A percentile compares a stretch with the other conserved stretches of the same genome.
Evolutionary conservation across 2,329 filamentous ascomycete genomes (phyloP).

Genomic region (Arthroderma sp.): DNA sequence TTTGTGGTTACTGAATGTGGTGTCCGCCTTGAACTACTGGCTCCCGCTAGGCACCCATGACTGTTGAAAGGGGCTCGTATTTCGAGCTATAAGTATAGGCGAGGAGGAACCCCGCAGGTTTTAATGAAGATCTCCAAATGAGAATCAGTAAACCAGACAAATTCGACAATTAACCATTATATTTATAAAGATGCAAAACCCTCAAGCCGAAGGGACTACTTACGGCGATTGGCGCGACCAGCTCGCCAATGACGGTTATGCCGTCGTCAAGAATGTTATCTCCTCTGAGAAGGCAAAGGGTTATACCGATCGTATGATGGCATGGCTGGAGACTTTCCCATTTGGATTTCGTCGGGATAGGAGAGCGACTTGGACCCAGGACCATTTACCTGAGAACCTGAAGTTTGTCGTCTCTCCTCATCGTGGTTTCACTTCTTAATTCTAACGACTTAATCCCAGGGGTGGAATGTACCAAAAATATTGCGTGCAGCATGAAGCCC

Average conservation of each 20-base stretch:
- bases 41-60: too few relatives aligned
- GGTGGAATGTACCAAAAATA: background rate
- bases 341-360: conserved; percentile 23
- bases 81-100: too few relatives aligned
- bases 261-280: conserved; percentile 26
- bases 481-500: background rate
- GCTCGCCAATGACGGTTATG: conserved; percentile 25
- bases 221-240: conserved; percentile 26
- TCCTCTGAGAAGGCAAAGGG: conserved; percentile 21
- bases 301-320: conserved; percentile 23
- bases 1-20: too few relatives aligned
- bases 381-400: conserved; percentile 26
- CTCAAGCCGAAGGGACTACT: too few relatives aligned
- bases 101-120: too few relatives aligned
- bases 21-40: too few relatives aligned
- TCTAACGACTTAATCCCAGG: background rate
- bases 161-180: too few relatives aligned
- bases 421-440: background rate
- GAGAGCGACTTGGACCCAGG: conserved; percentile 24
- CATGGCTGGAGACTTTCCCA: conserved; percentile 27
- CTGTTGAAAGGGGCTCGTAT: too few relatives aligned
- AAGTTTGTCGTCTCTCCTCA: conserved; percentile 16
- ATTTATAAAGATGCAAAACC: too few relatives aligned
- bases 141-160: too few relatives aligned
- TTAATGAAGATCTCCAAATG: too few relatives aligned